phyloP scores from a whole-genome alignment of 2,329 filamentous ascomycete species.

The Colletotrichum theobromicola region DNA sequence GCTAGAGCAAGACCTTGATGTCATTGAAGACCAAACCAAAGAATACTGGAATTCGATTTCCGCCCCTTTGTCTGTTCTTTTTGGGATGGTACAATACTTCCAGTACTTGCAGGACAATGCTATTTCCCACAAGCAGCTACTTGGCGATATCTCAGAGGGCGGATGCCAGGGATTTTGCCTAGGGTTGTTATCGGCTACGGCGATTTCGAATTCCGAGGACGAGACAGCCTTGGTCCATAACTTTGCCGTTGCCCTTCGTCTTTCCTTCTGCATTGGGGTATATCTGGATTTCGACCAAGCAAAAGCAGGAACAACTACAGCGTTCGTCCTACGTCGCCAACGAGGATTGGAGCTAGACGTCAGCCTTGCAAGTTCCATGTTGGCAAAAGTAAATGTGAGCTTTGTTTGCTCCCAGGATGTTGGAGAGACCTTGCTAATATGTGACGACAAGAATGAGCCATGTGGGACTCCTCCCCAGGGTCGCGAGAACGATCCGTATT shows the following conservation, averaged over 20 bases:
- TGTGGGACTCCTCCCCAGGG: neutral
- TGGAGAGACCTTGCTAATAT: neutral
- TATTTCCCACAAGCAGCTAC: neutral
- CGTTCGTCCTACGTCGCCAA: neutral
- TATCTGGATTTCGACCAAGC: neutral
- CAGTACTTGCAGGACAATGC: neutral
- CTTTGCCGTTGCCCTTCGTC: neutral
- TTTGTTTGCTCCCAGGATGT: neutral
- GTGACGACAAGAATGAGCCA: neutral
- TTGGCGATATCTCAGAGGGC: neutral
- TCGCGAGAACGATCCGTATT: neutral
- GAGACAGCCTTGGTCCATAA: neutral
- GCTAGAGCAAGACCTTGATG: neutral
- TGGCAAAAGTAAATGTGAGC: neutral
- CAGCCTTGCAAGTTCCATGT: neutral
- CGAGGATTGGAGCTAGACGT: neutral
- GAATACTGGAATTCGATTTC: neutral
- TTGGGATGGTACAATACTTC: neutral
- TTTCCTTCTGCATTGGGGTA: neutral
- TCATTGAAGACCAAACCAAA: neutral
- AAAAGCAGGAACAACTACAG: neutral
- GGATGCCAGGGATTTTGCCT: neutral
- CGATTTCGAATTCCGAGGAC: neutral
- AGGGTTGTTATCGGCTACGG: neutral
- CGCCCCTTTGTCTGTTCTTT: neutral